Base-by-base conservation (phyloP, 768 basidiomycete species). In the Xerocomus potaroensis region DNA sequence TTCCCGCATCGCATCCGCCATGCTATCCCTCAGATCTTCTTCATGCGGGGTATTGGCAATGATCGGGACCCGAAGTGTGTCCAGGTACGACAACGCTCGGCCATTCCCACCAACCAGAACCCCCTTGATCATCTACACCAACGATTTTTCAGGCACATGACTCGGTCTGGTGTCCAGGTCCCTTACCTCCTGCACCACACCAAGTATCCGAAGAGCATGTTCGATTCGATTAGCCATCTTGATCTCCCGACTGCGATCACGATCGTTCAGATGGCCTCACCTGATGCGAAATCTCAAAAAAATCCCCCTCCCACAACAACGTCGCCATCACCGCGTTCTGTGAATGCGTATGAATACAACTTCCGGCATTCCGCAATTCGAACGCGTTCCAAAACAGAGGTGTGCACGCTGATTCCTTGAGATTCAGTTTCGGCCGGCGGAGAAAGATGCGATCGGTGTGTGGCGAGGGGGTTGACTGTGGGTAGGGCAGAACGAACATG, bases 381-480 rank as follows among this genome's bases (percentile, higher is more conserved):
- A 91, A 94, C 3, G 91, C 88, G 59, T 91, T 91, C 88, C 88
- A 93, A 72, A 94, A 94, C 14, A 92, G 71, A 11, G 91, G 91
- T 0, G 91, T 92, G 63, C 91, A 93, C 0, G 87, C 87, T 1
- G 85, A 88, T 58, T 93, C 89, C 57, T 88, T 91, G 49, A 93
- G 73, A 48, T 81, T 77, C 50, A 72, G 63, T 10, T 72, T 70
- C 9, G 91, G 90, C 22, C 83, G 80, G 42, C 91, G 79, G 41
- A 93, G 77, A 65, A 91, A 91, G 44, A 83, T 72, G 43, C 90
- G 77, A 60, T 87, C 83, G 9, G 79, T 72, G 52, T 83, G 76
- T 1, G 80, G 82, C 30, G 81, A 76, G 2, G 79, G 72, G 2
- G 21, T 29, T 1, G 73, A 63, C 60, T 84, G 84, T 0, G 86